A percentile compares a stretch with the other conserved stretches of the same genome.
Evolutionary conservation across 2,329 filamentous ascomycete genomes (phyloP).

Genomic region (Fusarium fracticaudum): DNA sequence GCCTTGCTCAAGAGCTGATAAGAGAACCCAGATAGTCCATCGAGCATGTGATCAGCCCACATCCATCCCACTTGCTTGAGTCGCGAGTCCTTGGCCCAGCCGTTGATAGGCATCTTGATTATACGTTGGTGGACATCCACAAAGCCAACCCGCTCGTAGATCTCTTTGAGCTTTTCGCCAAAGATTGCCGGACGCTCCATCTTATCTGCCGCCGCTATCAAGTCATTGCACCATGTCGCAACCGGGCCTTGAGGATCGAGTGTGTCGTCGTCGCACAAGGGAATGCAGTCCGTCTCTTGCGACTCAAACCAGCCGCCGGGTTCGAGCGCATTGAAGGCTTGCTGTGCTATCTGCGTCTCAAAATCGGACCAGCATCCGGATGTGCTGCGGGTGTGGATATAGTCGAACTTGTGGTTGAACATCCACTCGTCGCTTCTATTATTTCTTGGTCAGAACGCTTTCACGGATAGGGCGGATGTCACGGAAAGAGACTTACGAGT

Average conservation of each 20-base stretch:
- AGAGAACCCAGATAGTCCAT: constrained; percentile 50
- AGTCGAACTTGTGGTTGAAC: constrained; percentile 63
- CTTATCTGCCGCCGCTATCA: constrained; percentile 50
- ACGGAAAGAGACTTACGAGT: constrained; percentile 52
- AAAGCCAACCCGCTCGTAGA: constrained; percentile 60
- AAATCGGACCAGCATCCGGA: constrained; percentile 59
- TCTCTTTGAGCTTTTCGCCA: constrained; percentile 46
- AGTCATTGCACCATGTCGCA: constrained; percentile 50
- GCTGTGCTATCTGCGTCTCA: constrained; percentile 57
- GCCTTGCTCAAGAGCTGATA: constrained; percentile 52
- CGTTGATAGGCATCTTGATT: constrained; percentile 62
- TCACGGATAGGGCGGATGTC: no score
- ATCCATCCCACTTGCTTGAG: constrained; percentile 54
- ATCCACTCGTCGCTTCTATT: constrained; percentile 55
- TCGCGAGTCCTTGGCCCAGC: constrained; percentile 58
- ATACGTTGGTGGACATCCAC: constrained; percentile 60
- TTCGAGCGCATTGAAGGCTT: constrained; percentile 56
- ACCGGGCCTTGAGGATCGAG: constrained; percentile 50
- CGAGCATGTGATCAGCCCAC: constrained; percentile 53
- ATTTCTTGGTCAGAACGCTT: constrained; percentile 11
- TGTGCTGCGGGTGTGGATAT: constrained; percentile 61
- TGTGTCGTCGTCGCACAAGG: constrained; percentile 56
- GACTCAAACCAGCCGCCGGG: constrained; percentile 65
- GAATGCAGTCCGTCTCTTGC: constrained; percentile 54
- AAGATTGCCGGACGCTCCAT: constrained; percentile 51